Percentiles rank a stretch among this genome's conserved stretches.
phyloP scores from a whole-genome alignment of 371 early-diverging fungal genomes.

The Coemansia sp. region DNA sequence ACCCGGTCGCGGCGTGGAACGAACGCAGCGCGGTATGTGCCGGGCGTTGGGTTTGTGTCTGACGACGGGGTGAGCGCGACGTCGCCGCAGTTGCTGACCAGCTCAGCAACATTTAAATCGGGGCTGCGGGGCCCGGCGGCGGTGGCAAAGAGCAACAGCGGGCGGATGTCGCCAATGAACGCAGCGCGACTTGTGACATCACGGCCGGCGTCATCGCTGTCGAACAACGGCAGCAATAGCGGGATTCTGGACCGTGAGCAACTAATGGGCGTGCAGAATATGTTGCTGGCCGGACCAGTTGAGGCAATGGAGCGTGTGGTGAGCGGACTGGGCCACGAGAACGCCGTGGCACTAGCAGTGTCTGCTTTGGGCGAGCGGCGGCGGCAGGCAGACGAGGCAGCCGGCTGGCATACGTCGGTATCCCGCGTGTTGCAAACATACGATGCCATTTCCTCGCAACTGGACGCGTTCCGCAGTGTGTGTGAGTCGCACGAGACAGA shows the following conservation, averaged over 20 bases:
- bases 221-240: background rate
- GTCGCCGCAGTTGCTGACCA: constrained; percentile 33
- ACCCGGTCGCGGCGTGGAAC: constrained; percentile 34
- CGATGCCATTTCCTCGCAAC: constrained; percentile 26
- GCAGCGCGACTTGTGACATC: constrained; percentile 26
- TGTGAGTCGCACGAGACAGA: constrained; percentile 18
- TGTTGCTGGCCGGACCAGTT: constrained; percentile 8
- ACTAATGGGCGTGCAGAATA: constrained; percentile 12
- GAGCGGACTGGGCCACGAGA: constrained; percentile 16
- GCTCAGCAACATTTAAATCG: background rate
- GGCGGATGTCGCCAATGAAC: constrained; percentile 44
- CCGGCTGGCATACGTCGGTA: constrained; percentile 19
- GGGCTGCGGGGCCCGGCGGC: background rate
- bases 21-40: constrained; percentile 48
- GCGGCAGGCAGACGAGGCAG: constrained; percentile 3
- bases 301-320: constrained; percentile 30
- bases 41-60: constrained; percentile 46
- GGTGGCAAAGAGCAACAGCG: background rate
- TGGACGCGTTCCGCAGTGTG: constrained; percentile 20
- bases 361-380: constrained; percentile 15
- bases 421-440: constrained; percentile 26
- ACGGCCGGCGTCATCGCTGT: constrained; percentile 35
- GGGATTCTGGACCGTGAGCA: constrained; percentile 24
- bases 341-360: constrained; percentile 20
- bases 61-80: constrained; percentile 44